Evolutionary conservation across 1,284 basidiomycete species (phyloP), one percentile per base, ranked within the genome.

Genomic region (Boletus hoseneyae): DNA sequence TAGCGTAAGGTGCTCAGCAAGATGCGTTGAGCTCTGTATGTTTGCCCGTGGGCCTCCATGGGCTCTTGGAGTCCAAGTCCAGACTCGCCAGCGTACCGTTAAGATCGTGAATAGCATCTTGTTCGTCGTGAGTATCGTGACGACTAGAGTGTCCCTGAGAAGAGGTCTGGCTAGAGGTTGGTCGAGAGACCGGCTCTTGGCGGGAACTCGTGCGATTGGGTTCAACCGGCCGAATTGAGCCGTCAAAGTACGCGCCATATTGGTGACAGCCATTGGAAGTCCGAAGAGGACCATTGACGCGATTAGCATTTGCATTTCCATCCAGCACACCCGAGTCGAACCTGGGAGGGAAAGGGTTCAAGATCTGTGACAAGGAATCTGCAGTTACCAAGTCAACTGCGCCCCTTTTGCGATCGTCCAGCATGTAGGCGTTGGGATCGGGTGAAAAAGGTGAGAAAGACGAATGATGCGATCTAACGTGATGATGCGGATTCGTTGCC

Each of bases 41-140:
- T 47, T 53, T 60, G 27, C 38, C 46, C 5, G 50, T 47, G 18
- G 54, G 36, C 40, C 55, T 63, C 65, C 65, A 67, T 15, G 61
- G 60, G 35, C 41, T 59, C 47, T 53, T 63, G 29, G 60, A 68
- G 59, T 83, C 83, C 50, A 89, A 67, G 55, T 87, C 76, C 21
- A 90, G 77, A 58, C 82, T 86, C 23, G 85, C 83, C 29, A 90
- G 73, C n/a, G 82, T 87, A 18, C 84, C 83, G 57, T 87, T 89
- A 42, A 90, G 66, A 66, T 89, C 86, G 34, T 80, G 78, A 57
- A 90, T 75, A 25, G 63, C 42, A 53, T 83, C 81, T 25, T 75
- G 72, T 29, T 80, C 78, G 43, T 72, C 61, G 48, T 45, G 66
- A 58, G 35, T 44, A 50, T 48, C 54, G 46, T 55, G 56, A 42